Base-by-base conservation (phyloP, 257 asterid species). In the Craterostigma plantagineum region DNA sequence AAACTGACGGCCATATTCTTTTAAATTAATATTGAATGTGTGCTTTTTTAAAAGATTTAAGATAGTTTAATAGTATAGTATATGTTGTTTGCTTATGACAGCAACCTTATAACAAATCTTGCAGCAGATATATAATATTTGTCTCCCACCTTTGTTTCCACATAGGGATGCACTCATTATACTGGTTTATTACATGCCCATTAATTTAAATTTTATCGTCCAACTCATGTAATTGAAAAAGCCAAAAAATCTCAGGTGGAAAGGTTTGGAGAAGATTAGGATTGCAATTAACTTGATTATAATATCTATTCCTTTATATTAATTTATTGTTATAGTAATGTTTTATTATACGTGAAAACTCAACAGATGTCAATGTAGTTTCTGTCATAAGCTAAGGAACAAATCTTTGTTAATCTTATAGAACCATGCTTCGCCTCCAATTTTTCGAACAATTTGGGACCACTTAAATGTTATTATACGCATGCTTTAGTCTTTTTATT, bases 401-500 rank as follows among this genome's bases (percentile, higher is more conserved):
- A 55, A 34, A 59, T 68, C 69, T 44, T 18, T 11, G 44, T 46
- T 37, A 52, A 69, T 64, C 64, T 52, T 35, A 41, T 16, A 23
- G 30, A 2, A 35, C 54, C 67, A 48, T 52, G 2, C 59, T 56
- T 42, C 47, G 38, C 43, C 64, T 63, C 42, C 51, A 54, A 40
- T 39, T 54, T 56, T 50, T 33, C 60, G 43, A 61, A 59, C 62
- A 56, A 59, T 44, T 56, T 63, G 55, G 83, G 74, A 57, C 90
- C 76, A 63, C 61, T 23, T 23, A 37, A 43, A 55, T 57, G 62
- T 61, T 42, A 48, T 35, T n/a, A n/a, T 23, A 23, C 30, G 4
- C 30, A 23, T 52, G 48, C 23, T 39, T 57, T 53, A 56, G 48
- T 42, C 59, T 59, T 62, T 62, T 45, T 56, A 55, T 36, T 58